These are phyloP conservation scores for Gossypium gossypioides DNA, from an alignment of 441 rosid species.

Conservation along the genomic window DNA sequence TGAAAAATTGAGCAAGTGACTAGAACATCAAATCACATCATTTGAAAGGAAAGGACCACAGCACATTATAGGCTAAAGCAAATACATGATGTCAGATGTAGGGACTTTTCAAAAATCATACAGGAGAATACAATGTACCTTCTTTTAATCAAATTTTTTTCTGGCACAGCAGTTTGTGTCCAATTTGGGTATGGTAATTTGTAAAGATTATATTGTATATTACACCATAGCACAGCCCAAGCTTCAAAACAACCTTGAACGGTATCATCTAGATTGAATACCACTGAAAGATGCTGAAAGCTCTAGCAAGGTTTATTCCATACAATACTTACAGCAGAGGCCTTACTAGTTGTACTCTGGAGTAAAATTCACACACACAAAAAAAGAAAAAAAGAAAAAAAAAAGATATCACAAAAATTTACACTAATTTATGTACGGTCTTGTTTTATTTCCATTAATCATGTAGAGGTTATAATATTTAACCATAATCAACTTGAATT, in stretches of 20 bases:
- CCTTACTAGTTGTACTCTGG: background rate
- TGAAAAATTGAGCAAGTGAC: background rate
- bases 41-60: background rate
- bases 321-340: background rate
- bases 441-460: background rate
- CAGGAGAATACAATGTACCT: background rate
- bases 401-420: background rate
- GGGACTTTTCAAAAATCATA: background rate
- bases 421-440: background rate
- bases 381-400: background rate
- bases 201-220: background rate
- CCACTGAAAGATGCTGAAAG: background rate
- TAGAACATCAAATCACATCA: background rate
- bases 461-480: background rate
- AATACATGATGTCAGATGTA: background rate
- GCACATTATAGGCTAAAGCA: background rate
- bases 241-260: background rate
- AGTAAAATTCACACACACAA: too few relatives aligned
- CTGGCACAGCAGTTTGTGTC: background rate
- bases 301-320: background rate
- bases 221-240: background rate
- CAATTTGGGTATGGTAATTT: background rate
- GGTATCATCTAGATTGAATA: background rate
- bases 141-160: background rate
- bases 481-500: background rate